These are phyloP conservation scores for Chlorella sp. DNA, from an alignment of 139 green algal species.

Conservation along the genomic window DNA sequence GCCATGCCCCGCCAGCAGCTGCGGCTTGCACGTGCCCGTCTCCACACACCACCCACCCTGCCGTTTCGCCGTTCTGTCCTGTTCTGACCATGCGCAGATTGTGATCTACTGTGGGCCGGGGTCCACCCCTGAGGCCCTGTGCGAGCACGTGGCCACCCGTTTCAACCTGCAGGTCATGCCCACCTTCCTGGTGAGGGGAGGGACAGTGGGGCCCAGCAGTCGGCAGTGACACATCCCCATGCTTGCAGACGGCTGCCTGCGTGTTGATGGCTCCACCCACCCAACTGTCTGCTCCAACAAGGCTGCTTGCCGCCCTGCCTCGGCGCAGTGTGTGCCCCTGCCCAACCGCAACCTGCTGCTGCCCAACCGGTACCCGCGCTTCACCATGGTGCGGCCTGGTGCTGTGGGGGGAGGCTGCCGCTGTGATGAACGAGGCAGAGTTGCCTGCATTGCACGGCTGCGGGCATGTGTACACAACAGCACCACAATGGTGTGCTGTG, in stretches of 20 bases:
- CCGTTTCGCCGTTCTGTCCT: not conserved
- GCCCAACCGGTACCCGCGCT: conserved; percentile 78
- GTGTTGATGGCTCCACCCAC: too few relatives aligned
- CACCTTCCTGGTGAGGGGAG: conserved; percentile 55
- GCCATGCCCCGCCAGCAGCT: too few relatives aligned
- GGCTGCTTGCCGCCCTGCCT: not conserved
- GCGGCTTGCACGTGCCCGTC: not conserved
- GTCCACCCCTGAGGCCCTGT: conserved; percentile 54
- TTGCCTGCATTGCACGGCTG: too few relatives aligned
- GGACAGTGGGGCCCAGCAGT: too few relatives aligned
- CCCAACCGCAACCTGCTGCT: conserved; percentile 53
- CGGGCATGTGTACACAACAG: too few relatives aligned
- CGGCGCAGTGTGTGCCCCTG: conserved; percentile 76
- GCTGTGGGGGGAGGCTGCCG: too few relatives aligned
- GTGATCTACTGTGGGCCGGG: conserved; percentile 79
- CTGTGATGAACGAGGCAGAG: too few relatives aligned
- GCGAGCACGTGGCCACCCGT: conserved; percentile 49
- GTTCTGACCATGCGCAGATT: conserved; percentile 45
- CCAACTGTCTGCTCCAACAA: not conserved
- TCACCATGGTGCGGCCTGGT: conserved; percentile 87
- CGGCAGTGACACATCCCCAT: too few relatives aligned
- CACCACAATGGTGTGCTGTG: too few relatives aligned
- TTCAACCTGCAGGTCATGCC: conserved; percentile 77
- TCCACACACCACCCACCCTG: not conserved
- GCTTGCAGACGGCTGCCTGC: too few relatives aligned